Conservation (phyloP, 768 basidiomycete species). For the Vishniacozyma victoriae region DNA sequence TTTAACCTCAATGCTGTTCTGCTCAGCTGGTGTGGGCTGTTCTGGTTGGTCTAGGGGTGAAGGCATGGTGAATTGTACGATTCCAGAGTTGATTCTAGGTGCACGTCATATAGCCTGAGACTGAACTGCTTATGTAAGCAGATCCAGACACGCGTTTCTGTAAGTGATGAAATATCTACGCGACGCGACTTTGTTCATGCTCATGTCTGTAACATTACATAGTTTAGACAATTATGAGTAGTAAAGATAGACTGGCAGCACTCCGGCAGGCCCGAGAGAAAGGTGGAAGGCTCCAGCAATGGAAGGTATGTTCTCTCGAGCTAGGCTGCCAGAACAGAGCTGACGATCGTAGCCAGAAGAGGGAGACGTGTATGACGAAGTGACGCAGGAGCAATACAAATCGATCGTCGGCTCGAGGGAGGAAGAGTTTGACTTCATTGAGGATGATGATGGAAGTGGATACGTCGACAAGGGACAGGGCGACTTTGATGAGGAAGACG, state of each 20-base stretch:
- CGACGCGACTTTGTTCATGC: no score
- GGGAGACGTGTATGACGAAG: slow-evolving; percentile 73
- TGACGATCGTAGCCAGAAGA: slow-evolving; percentile 52
- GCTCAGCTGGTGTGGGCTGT: no score
- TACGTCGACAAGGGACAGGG: slow-evolving; percentile 98
- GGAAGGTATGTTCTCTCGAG: slow-evolving; percentile 37
- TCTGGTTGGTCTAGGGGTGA: no score
- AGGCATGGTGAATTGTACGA: no score
- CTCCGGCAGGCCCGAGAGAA: slow-evolving; percentile 46
- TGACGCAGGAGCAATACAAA: slow-evolving; percentile 82
- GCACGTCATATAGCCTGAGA: no score
- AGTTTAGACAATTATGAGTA: no score
- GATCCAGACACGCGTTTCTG: no score
- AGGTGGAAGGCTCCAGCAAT: slow-evolving; percentile 45
- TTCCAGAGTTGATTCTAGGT: no score
- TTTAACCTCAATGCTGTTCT: no score
- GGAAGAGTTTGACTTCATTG: slow-evolving; percentile 85
- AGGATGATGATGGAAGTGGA: slow-evolving; percentile 83
- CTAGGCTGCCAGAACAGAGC: neutral
- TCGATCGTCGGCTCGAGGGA: slow-evolving; percentile 75
- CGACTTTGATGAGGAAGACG: slow-evolving; percentile 60
- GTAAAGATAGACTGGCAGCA: slow-evolving; percentile 43
- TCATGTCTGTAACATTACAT: no score
- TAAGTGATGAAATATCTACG: no score
- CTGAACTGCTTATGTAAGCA: no score